Evolutionary conservation across 805 yeast genomes (phyloP).

Genomic region (Yamadazyma nakazawae): DNA sequence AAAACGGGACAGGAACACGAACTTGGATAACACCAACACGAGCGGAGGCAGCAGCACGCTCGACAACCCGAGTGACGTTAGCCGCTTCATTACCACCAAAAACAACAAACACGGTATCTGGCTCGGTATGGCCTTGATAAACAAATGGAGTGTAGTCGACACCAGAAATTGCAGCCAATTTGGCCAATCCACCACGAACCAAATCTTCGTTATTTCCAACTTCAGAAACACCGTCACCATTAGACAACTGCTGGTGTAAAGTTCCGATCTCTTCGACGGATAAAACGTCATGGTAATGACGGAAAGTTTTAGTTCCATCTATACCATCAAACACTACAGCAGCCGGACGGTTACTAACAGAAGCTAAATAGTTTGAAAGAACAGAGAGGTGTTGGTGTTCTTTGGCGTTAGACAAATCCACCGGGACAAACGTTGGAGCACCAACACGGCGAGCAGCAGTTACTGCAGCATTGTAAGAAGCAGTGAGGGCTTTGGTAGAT

Average conservation of each 20-base stretch:
- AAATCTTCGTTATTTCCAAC: slow-evolving; percentile 30
- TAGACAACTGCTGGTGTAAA: slow-evolving; percentile 36
- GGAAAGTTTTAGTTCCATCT: slow-evolving; percentile 51
- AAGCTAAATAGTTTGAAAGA: slow-evolving; percentile 60
- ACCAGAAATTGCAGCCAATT: slow-evolving; percentile 54
- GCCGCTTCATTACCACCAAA: slow-evolving; percentile 70
- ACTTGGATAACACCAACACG: slow-evolving; percentile 66
- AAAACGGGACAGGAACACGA: slow-evolving; percentile 81
- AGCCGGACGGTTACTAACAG: slow-evolving; percentile 49
- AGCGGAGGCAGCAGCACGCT: slow-evolving; percentile 26
- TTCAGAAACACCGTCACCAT: slow-evolving; percentile 18
- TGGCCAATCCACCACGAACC: slow-evolving; percentile 42
- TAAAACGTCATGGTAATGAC: slow-evolving; percentile 43
- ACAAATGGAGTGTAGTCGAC: slow-evolving; percentile 60
- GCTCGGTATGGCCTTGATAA: slow-evolving; percentile 58
- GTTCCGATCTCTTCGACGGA: slow-evolving; percentile 41
- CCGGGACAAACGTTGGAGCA: slow-evolving; percentile 68
- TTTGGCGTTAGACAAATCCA: slow-evolving; percentile 38
- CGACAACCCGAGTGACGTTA: slow-evolving; percentile 46
- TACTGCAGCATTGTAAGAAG: slow-evolving; percentile 63
- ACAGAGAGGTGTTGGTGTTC: slow-evolving; percentile 70
- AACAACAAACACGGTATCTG: slow-evolving; percentile 77
- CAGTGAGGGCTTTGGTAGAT: slow-evolving; percentile 47
- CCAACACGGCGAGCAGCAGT: slow-evolving; percentile 60
- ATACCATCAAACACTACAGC: slow-evolving; percentile 81